These are phyloP conservation scores for Corymbia citriodora DNA, from an alignment of 441 rosid genomes.

Conservation along the genomic window DNA sequence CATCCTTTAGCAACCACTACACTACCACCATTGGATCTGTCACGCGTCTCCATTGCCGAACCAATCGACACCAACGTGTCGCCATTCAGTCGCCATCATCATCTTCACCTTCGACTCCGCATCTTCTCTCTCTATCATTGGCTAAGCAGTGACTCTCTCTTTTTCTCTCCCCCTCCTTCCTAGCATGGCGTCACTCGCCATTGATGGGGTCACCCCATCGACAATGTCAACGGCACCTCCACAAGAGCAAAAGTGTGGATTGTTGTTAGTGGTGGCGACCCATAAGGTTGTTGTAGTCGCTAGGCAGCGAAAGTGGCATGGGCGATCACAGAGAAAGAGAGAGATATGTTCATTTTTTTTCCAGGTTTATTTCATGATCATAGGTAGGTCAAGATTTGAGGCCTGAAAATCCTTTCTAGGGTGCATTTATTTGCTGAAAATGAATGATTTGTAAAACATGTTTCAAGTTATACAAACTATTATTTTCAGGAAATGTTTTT, in stretches of 20 bases:
- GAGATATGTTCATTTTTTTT: not conserved
- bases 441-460: too few species aligned
- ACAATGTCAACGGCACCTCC: too few species aligned
- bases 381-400: not conserved
- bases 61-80: not conserved
- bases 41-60: not conserved
- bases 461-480: too few species aligned
- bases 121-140: not conserved
- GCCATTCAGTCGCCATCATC: not conserved
- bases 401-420: not conserved
- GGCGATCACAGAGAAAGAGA: not conserved
- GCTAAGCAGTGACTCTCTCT: not conserved
- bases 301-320: too few species aligned
- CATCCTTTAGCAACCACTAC: too few species aligned
- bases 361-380: not conserved
- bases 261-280: too few species aligned
- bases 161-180: too few species aligned
- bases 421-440: too few species aligned
- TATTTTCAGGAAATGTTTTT: too few species aligned
- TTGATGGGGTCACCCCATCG: too few species aligned
- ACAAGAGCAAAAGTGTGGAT: too few species aligned
- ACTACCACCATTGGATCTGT: not conserved
- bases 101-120: not conserved
- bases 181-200: fast-evolving
- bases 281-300: too few species aligned